Conservation (phyloP, 108 stramenopile genomes). For the Cyclotella distinguenda region DNA sequence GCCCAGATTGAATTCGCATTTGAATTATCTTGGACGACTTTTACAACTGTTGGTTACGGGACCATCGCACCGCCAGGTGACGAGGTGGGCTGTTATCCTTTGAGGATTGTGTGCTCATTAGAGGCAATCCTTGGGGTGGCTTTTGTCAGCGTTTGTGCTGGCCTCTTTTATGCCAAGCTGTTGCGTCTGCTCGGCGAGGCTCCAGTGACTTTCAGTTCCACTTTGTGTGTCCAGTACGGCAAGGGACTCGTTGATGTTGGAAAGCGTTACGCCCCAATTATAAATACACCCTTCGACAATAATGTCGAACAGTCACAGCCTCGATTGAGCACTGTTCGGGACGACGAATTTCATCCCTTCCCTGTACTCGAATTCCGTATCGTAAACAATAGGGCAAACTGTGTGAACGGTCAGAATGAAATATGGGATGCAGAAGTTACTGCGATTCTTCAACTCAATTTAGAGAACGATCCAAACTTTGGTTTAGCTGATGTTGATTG, state of each 20-base stretch:
- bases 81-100: conserved; percentile 16
- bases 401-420: conserved; percentile 17
- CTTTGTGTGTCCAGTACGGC: conserved; percentile 37
- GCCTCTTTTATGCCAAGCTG: conserved; percentile 25
- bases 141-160: conserved; percentile 29
- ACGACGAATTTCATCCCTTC: conserved; percentile 2
- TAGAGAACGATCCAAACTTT: not conserved
- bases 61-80: conserved; percentile 27
- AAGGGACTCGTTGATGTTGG: conserved; percentile 22
- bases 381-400: conserved; percentile 33
- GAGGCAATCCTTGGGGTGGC: conserved; percentile 33
- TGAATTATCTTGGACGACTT: conserved; percentile 35
- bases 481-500: not conserved
- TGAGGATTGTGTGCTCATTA: conserved; percentile 24
- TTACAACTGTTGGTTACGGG: conserved; percentile 14
- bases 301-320: not conserved
- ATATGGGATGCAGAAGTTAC: conserved; percentile 31
- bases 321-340: conserved; percentile 1
- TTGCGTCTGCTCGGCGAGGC: conserved; percentile 16
- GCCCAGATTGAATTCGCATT: conserved; percentile 30
- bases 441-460: conserved; percentile 16
- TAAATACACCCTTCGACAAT: not conserved
- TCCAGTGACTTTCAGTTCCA: conserved; percentile 35
- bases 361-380: conserved; percentile 35
- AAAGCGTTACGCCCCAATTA: not conserved